phyloP scores from a whole-genome alignment of 345 rosid genomes.

The Noccaea caerulescens region DNA sequence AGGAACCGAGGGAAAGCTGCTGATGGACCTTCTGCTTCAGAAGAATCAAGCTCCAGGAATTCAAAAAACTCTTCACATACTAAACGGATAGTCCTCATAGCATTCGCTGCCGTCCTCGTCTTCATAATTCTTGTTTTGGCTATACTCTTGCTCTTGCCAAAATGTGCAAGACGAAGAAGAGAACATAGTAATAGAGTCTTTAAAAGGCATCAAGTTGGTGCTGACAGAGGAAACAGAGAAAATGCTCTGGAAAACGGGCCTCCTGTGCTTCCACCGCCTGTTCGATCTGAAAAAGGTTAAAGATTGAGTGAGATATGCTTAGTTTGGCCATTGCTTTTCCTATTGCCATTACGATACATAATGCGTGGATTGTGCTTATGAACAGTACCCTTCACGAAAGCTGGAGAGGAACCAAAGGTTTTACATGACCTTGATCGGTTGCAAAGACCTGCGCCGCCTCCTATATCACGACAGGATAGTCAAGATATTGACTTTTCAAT shows the following conservation, averaged over 20 bases:
- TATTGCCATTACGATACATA: neutral
- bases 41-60: slow-evolving; percentile 50
- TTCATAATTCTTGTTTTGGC: slow-evolving; percentile 63
- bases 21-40: slow-evolving; percentile 63
- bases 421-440: slow-evolving; percentile 52
- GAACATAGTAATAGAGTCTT: slow-evolving; percentile 53
- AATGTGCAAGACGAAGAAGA: slow-evolving; percentile 56
- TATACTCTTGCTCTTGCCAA: slow-evolving; percentile 61
- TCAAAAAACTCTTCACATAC: slow-evolving; percentile 48
- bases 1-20: slow-evolving; percentile 59
- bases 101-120: slow-evolving; percentile 65
- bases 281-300: slow-evolving; percentile 68
- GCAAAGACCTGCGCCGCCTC: slow-evolving; percentile 39
- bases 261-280: slow-evolving; percentile 51
- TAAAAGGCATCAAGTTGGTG: slow-evolving; percentile 74
- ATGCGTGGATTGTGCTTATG: slow-evolving; percentile 30
- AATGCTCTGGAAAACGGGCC: slow-evolving; percentile 53
- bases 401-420: slow-evolving; percentile 56
- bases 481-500: slow-evolving; percentile 64
- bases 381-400: slow-evolving; percentile 53
- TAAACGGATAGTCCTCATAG: slow-evolving; percentile 73
- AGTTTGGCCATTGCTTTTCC: slow-evolving; percentile 18
- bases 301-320: slow-evolving; percentile 15
- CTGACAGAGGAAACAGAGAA: slow-evolving; percentile 67
- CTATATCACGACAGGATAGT: slow-evolving; percentile 50